Evolutionary conservation across 768 basidiomycete species (phyloP).

Genomic region (Leucocoprinus leucothites): DNA sequence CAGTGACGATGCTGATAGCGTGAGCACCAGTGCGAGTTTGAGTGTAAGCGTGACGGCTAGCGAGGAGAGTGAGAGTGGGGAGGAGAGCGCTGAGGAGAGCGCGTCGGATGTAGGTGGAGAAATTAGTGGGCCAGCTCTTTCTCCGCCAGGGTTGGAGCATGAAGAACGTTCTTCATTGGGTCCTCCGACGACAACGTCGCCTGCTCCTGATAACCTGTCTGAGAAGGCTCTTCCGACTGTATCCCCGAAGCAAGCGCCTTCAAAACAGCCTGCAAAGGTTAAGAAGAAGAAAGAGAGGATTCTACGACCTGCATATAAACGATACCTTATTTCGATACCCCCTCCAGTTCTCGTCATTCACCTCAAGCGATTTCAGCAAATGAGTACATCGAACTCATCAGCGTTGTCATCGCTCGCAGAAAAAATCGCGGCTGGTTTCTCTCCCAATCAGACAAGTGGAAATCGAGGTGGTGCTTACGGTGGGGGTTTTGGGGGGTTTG

Average conservation of each 20-base stretch:
- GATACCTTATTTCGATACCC: constrained; percentile 83
- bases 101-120: not conserved
- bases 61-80: constrained; percentile 9
- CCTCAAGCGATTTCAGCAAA: constrained; percentile 92
- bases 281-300: constrained; percentile 57
- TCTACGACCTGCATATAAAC: constrained; percentile 86
- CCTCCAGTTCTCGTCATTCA: constrained; percentile 91
- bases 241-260: not conserved
- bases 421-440: constrained; percentile 1
- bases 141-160: constrained; percentile 4
- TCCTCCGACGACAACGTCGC: not conserved
- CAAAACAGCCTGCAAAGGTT: constrained; percentile 22
- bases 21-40: constrained; percentile 3
- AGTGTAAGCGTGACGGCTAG: constrained; percentile 2
- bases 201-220: not conserved
- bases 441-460: not conserved
- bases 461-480: constrained; percentile 6
- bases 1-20: constrained; percentile 4
- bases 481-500: constrained; percentile 3
- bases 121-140: not conserved
- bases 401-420: not conserved
- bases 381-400: constrained; percentile 58
- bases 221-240: not conserved
- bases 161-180: not conserved
- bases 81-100: not conserved